Percentiles rank a stretch among this genome's conserved stretches.
Evolutionary conservation across 108 stramenopile genomes (phyloP).

Genomic region (Cyclotella atomus): DNA sequence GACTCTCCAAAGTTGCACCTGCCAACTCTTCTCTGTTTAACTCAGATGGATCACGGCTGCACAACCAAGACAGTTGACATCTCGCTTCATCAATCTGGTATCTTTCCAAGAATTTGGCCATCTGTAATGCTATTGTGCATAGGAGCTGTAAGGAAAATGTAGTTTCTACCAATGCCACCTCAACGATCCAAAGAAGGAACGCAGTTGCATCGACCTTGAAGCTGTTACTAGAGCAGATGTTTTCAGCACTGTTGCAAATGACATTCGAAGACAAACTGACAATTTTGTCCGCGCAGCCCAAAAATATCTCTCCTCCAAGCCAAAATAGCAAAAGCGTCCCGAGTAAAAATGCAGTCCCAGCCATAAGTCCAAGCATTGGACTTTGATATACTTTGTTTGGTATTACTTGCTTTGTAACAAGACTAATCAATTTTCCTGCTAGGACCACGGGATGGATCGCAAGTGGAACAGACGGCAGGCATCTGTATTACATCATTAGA

Average conservation of each 20-base stretch:
- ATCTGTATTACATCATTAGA: no score
- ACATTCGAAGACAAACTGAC: not conserved
- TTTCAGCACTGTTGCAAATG: no score
- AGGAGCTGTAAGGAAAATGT: constrained; percentile 53
- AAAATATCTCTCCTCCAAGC: constrained; percentile 18
- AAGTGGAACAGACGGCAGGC: no score
- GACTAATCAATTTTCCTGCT: constrained; percentile 43
- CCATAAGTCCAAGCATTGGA: constrained; percentile 34
- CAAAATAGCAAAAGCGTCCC: constrained; percentile 21
- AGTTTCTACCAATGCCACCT: constrained; percentile 39
- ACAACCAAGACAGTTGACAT: constrained; percentile 51
- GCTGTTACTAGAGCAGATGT: no score
- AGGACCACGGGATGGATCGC: constrained; percentile 51
- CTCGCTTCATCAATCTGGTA: constrained; percentile 48
- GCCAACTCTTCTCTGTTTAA: constrained; percentile 39
- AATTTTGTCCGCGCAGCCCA: constrained; percentile 3
- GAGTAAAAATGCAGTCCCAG: constrained; percentile 27
- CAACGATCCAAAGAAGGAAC: constrained; percentile 47
- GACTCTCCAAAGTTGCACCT: constrained; percentile 46
- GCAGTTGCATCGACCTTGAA: no score
- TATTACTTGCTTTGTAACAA: not conserved
- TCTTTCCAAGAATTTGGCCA: constrained; percentile 54
- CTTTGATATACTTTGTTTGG: constrained; percentile 25
- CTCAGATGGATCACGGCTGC: constrained; percentile 58
- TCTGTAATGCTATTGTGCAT: constrained; percentile 51